Evolutionary conservation across 345 rosid species (phyloP).

Genomic region (Corchorus capsularis): DNA sequence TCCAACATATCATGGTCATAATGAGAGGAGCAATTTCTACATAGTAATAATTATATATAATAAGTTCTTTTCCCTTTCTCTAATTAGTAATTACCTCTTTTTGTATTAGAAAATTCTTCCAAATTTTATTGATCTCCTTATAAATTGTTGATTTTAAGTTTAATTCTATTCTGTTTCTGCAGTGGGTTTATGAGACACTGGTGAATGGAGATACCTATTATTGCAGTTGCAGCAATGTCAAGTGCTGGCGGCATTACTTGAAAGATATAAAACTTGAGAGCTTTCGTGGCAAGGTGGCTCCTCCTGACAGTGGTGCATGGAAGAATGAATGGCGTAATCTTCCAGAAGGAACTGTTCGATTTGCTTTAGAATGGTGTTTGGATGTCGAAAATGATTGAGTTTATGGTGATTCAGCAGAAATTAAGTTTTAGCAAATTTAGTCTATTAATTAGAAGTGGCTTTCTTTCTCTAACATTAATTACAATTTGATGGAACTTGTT

Average conservation of each 20-base stretch:
- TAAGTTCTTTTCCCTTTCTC: background rate
- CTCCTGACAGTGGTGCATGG: background rate
- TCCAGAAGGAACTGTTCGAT: background rate
- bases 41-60: background rate
- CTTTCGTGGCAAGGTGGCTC: background rate
- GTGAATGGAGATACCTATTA: background rate
- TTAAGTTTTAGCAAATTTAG: too few species aligned
- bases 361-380: background rate
- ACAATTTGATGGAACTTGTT: too few species aligned
- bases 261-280: background rate
- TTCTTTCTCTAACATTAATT: too few species aligned
- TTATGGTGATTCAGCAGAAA: too few species aligned
- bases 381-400: background rate
- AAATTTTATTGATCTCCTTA: background rate
- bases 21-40: background rate
- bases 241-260: conserved; percentile 2
- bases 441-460: too few species aligned
- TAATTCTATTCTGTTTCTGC: background rate
- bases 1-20: background rate
- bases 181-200: background rate
- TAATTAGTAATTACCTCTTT: too few species aligned
- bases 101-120: background rate
- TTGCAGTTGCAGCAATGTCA: background rate
- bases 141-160: background rate
- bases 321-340: background rate